Conservation (phyloP, 2,329 filamentous ascomycete genomes). For the Penicillium sp. region DNA sequence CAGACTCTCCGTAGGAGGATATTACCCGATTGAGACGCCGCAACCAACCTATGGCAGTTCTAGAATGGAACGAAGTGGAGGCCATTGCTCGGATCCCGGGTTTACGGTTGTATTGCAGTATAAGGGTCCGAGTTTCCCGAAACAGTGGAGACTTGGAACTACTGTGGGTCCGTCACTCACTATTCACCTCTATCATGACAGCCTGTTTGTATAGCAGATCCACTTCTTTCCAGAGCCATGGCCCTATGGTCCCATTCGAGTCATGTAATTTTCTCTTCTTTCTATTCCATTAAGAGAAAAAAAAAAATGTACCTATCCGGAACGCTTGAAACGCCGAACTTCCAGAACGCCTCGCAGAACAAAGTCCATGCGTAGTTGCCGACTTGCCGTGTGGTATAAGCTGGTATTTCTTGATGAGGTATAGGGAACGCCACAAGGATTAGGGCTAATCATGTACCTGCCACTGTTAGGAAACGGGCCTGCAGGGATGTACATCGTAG, state of each 20-base stretch:
- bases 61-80: not conserved
- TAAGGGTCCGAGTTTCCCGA: not conserved
- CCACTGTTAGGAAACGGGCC: slow-evolving; percentile 2
- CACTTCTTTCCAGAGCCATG: slow-evolving; percentile 12
- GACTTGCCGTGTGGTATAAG: not conserved
- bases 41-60: not conserved
- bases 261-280: not conserved
- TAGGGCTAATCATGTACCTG: not conserved
- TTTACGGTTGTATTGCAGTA: not conserved
- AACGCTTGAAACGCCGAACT: not conserved
- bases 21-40: not conserved
- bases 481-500: not conserved
- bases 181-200: slow-evolving; percentile 9
- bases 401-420: not conserved
- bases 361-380: not conserved
- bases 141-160: not conserved
- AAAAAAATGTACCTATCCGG: not conserved
- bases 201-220: not conserved
- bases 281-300: not conserved
- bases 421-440: not conserved
- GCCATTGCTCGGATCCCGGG: not conserved
- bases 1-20: not conserved
- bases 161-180: not conserved
- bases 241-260: not conserved
- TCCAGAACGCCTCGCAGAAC: not conserved